Percentiles rank a stretch among this genome's conserved stretches.
Conservation (phyloP, 371 early-diverging fungal genomes). For the Sporodiniella umbellata region DNA sequence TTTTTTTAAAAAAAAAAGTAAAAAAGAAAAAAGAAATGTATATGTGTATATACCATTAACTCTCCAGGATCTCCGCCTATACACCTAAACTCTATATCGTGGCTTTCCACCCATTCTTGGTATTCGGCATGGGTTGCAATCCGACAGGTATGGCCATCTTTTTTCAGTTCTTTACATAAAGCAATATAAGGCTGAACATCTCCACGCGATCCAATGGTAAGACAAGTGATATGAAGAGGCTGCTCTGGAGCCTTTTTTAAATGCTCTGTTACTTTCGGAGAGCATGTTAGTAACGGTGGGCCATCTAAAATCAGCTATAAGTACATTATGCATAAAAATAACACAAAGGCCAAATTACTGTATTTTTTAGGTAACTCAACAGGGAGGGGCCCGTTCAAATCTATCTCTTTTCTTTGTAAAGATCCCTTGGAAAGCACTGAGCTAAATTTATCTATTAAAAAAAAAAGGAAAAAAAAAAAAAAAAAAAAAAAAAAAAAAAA, state of each 20-base stretch:
- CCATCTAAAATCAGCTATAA: slow-evolving; percentile 3
- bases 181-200: slow-evolving; percentile 88
- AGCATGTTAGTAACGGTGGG: slow-evolving; percentile 11
- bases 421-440: slow-evolving; percentile 17
- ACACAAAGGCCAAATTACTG: slow-evolving; percentile 10
- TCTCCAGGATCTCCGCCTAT: slow-evolving; percentile 73
- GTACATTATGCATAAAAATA: background rate
- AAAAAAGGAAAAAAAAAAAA: background rate
- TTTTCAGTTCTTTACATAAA: slow-evolving; percentile 67
- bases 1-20: no score
- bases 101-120: slow-evolving; percentile 66
- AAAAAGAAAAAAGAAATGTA: background rate
- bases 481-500: background rate
- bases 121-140: slow-evolving; percentile 79
- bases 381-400: slow-evolving; percentile 25
- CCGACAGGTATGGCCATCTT: slow-evolving; percentile 68
- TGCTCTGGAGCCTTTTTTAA: slow-evolving; percentile 18
- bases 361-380: slow-evolving; percentile 30
- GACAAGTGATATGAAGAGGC: slow-evolving; percentile 69
- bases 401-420: slow-evolving; percentile 16
- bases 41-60: slow-evolving; percentile 43
- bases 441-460: slow-evolving; percentile 1
- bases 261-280: background rate
- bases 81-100: slow-evolving; percentile 70
- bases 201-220: slow-evolving; percentile 82